A percentile compares a stretch with the other conserved stretches of the same genome.
Conservation (phyloP, 495 filamentous ascomycete species). For the Tuber aestivum region DNA sequence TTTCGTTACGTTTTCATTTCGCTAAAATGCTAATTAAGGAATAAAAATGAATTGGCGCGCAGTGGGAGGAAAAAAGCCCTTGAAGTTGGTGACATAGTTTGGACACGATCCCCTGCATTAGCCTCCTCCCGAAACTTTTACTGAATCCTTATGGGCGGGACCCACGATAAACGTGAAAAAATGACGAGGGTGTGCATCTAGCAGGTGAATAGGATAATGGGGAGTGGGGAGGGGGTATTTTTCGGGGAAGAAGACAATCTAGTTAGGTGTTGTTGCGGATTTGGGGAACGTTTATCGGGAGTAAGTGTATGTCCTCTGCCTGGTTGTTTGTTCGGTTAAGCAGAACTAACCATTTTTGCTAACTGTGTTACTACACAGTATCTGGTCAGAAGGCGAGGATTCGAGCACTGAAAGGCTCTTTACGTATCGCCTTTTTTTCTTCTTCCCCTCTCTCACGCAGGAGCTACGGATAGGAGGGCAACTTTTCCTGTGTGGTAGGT, state of each 20-base stretch:
- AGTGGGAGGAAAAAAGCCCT: not conserved
- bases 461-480: not conserved
- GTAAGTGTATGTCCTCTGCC: not conserved
- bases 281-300: not conserved
- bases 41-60: not conserved
- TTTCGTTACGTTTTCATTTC: not conserved
- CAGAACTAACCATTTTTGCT: not conserved
- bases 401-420: not conserved
- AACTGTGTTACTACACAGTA: not conserved
- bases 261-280: not conserved
- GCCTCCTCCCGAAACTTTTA: not conserved
- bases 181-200: not conserved
- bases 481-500: not conserved
- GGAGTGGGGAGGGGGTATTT: not conserved
- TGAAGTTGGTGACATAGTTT: not conserved
- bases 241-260: not conserved
- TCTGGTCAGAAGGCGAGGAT: not conserved
- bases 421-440: not conserved
- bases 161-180: not conserved
- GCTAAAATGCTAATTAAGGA: not conserved
- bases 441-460: not conserved
- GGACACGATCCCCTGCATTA: conserved; percentile 2
- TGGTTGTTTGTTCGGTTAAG: not conserved
- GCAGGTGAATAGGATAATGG: not conserved
- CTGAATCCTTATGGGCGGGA: not conserved